These are phyloP conservation scores for Pichia sp. DNA, from an alignment of 1,139 yeast genomes.

Conservation along the genomic window DNA sequence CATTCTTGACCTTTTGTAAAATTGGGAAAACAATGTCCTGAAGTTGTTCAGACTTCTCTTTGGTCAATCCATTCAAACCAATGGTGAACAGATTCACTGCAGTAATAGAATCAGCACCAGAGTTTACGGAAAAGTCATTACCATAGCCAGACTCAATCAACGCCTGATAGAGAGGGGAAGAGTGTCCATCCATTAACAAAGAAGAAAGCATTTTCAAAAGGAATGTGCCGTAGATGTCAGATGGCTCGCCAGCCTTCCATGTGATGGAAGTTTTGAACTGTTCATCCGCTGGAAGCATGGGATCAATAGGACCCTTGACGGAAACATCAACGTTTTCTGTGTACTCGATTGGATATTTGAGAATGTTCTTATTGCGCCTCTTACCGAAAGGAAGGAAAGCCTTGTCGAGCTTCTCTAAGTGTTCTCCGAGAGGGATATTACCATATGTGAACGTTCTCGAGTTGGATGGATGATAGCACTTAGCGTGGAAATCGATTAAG, in stretches of 20 bases:
- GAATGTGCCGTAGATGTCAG: conserved; percentile 62
- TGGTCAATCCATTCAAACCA: conserved; percentile 73
- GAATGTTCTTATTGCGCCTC: conserved; percentile 27
- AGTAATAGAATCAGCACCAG: conserved; percentile 83
- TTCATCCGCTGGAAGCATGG: conserved; percentile 63
- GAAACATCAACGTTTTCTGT: conserved; percentile 28
- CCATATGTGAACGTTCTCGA: conserved; percentile 88
- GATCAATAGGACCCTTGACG: conserved; percentile 73
- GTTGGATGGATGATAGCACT: conserved; percentile 85
- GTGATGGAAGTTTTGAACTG: conserved; percentile 80
- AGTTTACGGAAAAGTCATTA: conserved; percentile 78
- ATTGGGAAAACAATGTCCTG: conserved; percentile 40
- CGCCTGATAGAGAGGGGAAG: conserved; percentile 80
- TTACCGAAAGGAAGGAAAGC: conserved; percentile 50
- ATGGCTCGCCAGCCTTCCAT: conserved; percentile 77
- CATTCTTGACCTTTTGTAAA: conserved; percentile 38
- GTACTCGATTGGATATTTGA: conserved; percentile 40
- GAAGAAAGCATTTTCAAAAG: conserved; percentile 67
- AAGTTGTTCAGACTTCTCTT: conserved; percentile 37
- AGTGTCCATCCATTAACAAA: conserved; percentile 82
- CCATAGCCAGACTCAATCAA: conserved; percentile 82
- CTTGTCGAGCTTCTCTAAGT: conserved; percentile 50
- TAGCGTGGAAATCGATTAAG: conserved; percentile 63
- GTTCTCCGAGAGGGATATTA: conserved; percentile 55
- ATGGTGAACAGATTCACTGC: conserved; percentile 72